Conservation (phyloP, 2,329 filamentous ascomycete species). For the Blastomyces gilchristii region DNA sequence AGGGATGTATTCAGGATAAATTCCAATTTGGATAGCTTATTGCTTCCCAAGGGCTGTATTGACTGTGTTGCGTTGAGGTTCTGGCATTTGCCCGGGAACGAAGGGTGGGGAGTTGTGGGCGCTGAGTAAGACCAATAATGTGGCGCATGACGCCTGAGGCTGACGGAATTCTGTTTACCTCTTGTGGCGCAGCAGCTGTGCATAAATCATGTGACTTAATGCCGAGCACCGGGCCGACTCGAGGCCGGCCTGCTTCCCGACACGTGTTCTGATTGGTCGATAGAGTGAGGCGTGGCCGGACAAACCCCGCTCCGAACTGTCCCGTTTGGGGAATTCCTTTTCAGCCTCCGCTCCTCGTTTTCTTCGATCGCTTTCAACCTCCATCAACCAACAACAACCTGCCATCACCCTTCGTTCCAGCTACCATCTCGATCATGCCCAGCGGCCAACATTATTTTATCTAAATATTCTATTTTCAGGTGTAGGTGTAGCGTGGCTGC, state of each 20-base stretch:
- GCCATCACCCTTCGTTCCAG: neutral
- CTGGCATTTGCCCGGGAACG: neutral
- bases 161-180: neutral
- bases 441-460: neutral
- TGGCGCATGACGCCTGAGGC: neutral
- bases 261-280: neutral
- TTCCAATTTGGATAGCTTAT: neutral
- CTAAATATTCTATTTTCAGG: neutral
- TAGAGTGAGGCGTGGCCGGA: constrained; percentile 3
- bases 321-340: neutral
- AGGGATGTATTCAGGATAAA: neutral
- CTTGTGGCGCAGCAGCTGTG: neutral
- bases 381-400: neutral
- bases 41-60: neutral
- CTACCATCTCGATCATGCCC: neutral
- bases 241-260: neutral
- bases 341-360: neutral
- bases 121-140: neutral
- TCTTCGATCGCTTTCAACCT: neutral
- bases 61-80: neutral
- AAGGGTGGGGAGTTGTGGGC: neutral
- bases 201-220: too few relatives aligned
- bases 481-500: constrained; percentile 1
- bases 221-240: too few relatives aligned
- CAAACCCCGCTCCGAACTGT: neutral